Percentiles rank a stretch among this genome's conserved stretches.
phyloP scores from a whole-genome alignment of 1,139 yeast species.

The Zygosaccharomyces sapae region DNA sequence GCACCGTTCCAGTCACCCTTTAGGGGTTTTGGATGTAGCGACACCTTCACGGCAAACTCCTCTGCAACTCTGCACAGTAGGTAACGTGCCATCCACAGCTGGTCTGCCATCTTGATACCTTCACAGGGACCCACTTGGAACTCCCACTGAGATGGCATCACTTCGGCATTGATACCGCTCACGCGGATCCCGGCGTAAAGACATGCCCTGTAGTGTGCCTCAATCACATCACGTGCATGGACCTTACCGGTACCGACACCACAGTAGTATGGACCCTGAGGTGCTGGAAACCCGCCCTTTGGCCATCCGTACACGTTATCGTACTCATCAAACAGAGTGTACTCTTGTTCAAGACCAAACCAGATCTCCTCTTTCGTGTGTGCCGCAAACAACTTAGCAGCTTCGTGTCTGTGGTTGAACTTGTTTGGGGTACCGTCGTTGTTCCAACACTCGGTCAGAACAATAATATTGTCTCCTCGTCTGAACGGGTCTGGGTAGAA shows the following conservation, averaged over 20 bases:
- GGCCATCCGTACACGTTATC: slow-evolving; percentile 98
- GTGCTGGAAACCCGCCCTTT: slow-evolving; percentile 99
- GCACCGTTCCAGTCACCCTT: slow-evolving; percentile 99
- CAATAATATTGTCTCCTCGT: slow-evolving; percentile 94
- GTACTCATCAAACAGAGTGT: slow-evolving; percentile 87
- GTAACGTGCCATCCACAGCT: slow-evolving; percentile 94
- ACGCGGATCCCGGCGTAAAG: slow-evolving; percentile 83
- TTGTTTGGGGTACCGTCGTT: slow-evolving; percentile 98
- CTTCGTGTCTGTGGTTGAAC: slow-evolving; percentile 96
- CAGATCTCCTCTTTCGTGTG: slow-evolving; percentile 82
- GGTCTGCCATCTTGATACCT: slow-evolving; percentile 96
- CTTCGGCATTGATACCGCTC: slow-evolving; percentile 98
- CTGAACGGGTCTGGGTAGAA: slow-evolving; percentile 96
- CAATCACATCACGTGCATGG: slow-evolving; percentile 95
- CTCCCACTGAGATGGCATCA: slow-evolving; percentile 99
- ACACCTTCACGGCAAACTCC: slow-evolving; percentile 97
- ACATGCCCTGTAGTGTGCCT: slow-evolving; percentile 99
- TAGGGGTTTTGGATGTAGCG: slow-evolving; percentile 98
- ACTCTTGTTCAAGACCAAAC: slow-evolving; percentile 99
- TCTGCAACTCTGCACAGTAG: slow-evolving; percentile 92
- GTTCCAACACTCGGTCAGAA: slow-evolving; percentile 95
- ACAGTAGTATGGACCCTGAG: slow-evolving; percentile 99
- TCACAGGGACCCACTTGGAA: slow-evolving; percentile 98
- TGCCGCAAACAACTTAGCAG: slow-evolving; percentile 92
- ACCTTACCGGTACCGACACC: slow-evolving; percentile 99